Percentiles rank a stretch among this genome's conserved stretches.
These are phyloP conservation scores for Mycena maculata DNA, from an alignment of 768 basidiomycete genomes.

Conservation along the genomic window DNA sequence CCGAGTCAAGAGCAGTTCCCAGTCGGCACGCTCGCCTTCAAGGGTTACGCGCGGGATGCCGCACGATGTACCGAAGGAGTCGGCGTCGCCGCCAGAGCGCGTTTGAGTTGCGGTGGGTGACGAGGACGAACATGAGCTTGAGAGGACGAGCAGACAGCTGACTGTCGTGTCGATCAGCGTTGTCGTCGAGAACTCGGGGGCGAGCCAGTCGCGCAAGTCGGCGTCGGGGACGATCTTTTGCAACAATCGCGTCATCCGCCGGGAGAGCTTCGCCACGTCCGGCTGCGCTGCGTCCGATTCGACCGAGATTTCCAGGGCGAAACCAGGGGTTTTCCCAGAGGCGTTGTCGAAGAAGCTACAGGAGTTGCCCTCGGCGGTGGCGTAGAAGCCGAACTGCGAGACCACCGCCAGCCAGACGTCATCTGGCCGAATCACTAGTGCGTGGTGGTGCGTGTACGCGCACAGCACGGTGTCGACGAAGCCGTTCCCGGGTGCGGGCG, in stretches of 20 bases:
- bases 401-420: conserved; percentile 27
- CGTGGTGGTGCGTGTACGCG: conserved; percentile 26
- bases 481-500: conserved; percentile 14
- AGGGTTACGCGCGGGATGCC: conserved; percentile 27
- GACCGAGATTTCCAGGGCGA: conserved; percentile 16
- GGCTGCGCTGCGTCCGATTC: conserved; percentile 19
- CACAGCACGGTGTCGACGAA: conserved; percentile 28
- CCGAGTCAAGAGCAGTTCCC: conserved; percentile 15
- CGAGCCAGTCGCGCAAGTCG: conserved; percentile 24
- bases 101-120: conserved; percentile 7
- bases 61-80: conserved; percentile 11
- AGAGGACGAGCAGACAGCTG: conserved; percentile 23
- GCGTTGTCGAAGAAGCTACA: conserved; percentile 21
- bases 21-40: conserved; percentile 25
- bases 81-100: conserved; percentile 5
- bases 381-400: conserved; percentile 30
- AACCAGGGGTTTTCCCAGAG: not conserved
- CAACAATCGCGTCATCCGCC: conserved; percentile 14
- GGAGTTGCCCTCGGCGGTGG: conserved; percentile 13
- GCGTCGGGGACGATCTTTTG: conserved; percentile 20
- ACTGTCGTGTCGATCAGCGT: conserved; percentile 17
- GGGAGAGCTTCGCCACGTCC: conserved; percentile 16
- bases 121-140: conserved; percentile 4
- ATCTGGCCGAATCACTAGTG: conserved; percentile 27
- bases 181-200: conserved; percentile 25